These are phyloP conservation scores for Ascoidea asiatica DNA, from an alignment of 805 yeast genomes.

Conservation along the genomic window DNA sequence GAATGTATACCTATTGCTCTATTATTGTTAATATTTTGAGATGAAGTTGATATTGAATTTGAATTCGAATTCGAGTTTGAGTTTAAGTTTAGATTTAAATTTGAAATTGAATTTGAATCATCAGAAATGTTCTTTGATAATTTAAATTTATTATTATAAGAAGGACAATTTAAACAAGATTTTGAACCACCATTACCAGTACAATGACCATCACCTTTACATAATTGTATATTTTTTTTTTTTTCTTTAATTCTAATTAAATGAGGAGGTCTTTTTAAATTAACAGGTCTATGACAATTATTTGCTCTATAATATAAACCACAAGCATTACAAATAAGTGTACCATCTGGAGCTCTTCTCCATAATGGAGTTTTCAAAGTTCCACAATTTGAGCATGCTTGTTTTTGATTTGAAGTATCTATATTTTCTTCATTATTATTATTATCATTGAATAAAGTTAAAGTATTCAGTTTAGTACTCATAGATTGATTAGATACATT, in stretches of 20 bases:
- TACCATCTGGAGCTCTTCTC: conserved; percentile 45
- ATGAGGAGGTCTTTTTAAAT: conserved; percentile 9
- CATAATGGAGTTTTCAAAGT: conserved; percentile 45
- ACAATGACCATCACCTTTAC: conserved; percentile 36
- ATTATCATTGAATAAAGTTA: too few species aligned
- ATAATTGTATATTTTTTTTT: conserved; percentile 10
- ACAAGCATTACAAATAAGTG: conserved; percentile 45
- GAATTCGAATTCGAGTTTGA: not conserved
- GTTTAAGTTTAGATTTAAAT: not conserved
- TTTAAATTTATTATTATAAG: conserved; percentile 57
- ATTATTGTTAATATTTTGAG: not conserved
- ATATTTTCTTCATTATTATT: too few species aligned
- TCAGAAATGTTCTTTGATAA: conserved; percentile 13
- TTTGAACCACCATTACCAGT: conserved; percentile 80
- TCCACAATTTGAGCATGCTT: conserved; percentile 39
- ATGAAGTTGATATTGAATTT: conserved; percentile 2
- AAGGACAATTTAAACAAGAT: conserved; percentile 76
- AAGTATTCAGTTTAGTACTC: too few species aligned
- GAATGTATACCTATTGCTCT: not conserved
- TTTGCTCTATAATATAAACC: conserved; percentile 42
- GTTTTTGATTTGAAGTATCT: conserved; percentile 10
- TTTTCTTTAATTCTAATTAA: conserved; percentile 9
- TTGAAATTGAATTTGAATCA: not conserved
- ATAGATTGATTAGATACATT: too few species aligned
- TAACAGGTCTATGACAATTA: conserved; percentile 27